Conservation (phyloP, 2,329 filamentous ascomycete species). For the Iodosphaeria phyllophila region DNA sequence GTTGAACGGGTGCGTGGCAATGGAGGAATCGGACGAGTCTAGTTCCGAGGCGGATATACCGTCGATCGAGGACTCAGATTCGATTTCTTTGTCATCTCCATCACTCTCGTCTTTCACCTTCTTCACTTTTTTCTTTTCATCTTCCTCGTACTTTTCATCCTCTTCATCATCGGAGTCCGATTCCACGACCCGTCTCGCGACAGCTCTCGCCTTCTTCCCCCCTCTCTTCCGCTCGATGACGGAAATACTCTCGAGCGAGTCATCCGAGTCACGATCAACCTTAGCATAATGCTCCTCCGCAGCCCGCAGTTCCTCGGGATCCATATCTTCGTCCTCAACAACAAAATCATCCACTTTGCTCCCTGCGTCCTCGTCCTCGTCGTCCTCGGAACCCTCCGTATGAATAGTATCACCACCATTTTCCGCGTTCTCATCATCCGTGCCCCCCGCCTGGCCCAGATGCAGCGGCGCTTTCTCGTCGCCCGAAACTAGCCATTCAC, state of each 20-base stretch:
- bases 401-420: constrained; percentile 66
- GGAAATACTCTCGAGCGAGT: constrained; percentile 11
- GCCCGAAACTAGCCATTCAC: constrained; percentile 63
- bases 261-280: constrained; percentile 12
- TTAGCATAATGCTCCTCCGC: no score
- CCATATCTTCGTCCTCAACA: constrained; percentile 25
- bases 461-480: constrained; percentile 38
- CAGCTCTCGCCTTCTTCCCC: constrained; percentile 5
- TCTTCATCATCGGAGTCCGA: constrained; percentile 13
- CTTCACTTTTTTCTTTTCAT: constrained; percentile 3
- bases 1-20: constrained; percentile 14
- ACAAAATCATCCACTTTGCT: constrained; percentile 37
- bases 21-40: constrained; percentile 19
- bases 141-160: constrained; percentile 8
- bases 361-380: constrained; percentile 24
- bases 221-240: constrained; percentile 8
- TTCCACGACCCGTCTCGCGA: constrained; percentile 1
- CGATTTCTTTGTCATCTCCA: constrained; percentile 6
- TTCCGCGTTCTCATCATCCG: constrained; percentile 76
- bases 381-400: constrained; percentile 47
- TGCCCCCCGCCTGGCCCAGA: constrained; percentile 65
- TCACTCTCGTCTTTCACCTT: constrained; percentile 5
- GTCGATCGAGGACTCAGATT: constrained; percentile 8
- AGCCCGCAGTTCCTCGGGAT: constrained; percentile 10
- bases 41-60: constrained; percentile 22